These are phyloP conservation scores for Lathyrus oleraceus DNA, from an alignment of 306 rosid species.

Conservation along the genomic window DNA sequence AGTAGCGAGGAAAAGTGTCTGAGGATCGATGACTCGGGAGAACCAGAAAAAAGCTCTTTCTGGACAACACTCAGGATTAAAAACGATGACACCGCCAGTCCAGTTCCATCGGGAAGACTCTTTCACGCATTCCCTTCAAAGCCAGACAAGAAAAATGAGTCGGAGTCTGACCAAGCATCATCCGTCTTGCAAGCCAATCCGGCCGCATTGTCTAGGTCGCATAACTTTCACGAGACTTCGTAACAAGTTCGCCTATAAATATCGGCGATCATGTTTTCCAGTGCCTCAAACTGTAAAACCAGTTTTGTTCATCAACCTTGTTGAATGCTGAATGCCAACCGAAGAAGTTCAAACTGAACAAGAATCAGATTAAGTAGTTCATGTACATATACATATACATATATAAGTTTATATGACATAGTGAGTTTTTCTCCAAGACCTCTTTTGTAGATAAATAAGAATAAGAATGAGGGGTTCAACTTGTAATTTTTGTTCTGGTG, in stretches of 20 bases:
- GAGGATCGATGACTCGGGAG: constrained; percentile 67
- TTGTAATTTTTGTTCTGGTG: constrained; percentile 26
- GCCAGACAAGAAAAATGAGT: constrained; percentile 41
- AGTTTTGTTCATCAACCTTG: constrained; percentile 22
- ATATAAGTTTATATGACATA: constrained; percentile 32
- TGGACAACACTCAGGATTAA: constrained; percentile 62
- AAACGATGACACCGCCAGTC: constrained; percentile 43
- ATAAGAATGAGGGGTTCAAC: constrained; percentile 28
- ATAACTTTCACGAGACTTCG: constrained; percentile 66
- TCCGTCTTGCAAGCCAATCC: constrained; percentile 76
- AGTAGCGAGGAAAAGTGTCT: constrained; percentile 40
- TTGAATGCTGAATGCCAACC: constrained; percentile 23
- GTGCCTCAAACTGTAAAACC: constrained; percentile 30
- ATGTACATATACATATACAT: constrained; percentile 33
- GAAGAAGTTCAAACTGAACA: constrained; percentile 18
- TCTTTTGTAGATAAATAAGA: constrained; percentile 37
- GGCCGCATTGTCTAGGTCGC: constrained; percentile 76
- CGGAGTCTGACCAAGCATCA: constrained; percentile 33
- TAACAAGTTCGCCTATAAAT: constrained; percentile 14
- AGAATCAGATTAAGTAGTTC: constrained; percentile 9
- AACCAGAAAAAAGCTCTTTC: constrained; percentile 61
- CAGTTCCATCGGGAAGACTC: constrained; percentile 46
- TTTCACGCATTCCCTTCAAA: constrained; percentile 56
- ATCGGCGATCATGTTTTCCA: constrained; percentile 16
- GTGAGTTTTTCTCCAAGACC: constrained; percentile 33